Evolutionary conservation across 176 grass and related monocot species (phyloP), one percentile per base, ranked within the genome.

Genomic region (Guadua angustifolia): DNA sequence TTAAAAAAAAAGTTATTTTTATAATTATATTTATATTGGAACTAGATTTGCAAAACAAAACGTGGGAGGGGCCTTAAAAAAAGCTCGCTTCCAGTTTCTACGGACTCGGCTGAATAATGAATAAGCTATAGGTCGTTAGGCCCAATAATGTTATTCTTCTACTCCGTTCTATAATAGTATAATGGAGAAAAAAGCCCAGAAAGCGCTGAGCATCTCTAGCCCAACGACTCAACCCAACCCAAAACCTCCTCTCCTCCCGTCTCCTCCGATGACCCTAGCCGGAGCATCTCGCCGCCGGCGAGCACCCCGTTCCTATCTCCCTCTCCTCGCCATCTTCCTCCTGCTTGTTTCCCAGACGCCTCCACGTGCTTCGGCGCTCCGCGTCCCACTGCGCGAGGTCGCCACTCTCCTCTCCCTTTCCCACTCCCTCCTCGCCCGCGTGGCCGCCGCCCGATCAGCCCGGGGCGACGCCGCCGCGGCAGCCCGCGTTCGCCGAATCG

Each of bases 381-480:
- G 53, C n/a, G 14, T 92, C 29, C 74, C 71, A 16, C 45, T 99
- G 8, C 76, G 85, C 57, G 83, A 95, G 77, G 85, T 87, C 78
- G 73, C 81, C 25, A 82, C 86, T 15, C 74, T 91, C 24, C 83
- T 95, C 73, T 95, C 91, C 43, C 88, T 99, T 61, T 98, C 96
- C 80, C 88, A 89, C 66, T 94, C 96, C 49, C 96, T 99, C 89
- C 89, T 99, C 64, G 49, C 88, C 71, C 93, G 96, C 78, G 56
- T 99, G 44, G 91, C 88, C 78, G 81, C 84, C 78, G 69, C 91
- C 55, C 93, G 93, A 14, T 82, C 82, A 29, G 85, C 86, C 19
- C 91, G 93, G 12, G 88, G 91, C 9, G 91, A 99, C 52, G 73
- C 71, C 63, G 66, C 81, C 17, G 93, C 89, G 38, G 88, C 93